Conservation (phyloP, 768 basidiomycete species). For the Auriculariales sp. region DNA sequence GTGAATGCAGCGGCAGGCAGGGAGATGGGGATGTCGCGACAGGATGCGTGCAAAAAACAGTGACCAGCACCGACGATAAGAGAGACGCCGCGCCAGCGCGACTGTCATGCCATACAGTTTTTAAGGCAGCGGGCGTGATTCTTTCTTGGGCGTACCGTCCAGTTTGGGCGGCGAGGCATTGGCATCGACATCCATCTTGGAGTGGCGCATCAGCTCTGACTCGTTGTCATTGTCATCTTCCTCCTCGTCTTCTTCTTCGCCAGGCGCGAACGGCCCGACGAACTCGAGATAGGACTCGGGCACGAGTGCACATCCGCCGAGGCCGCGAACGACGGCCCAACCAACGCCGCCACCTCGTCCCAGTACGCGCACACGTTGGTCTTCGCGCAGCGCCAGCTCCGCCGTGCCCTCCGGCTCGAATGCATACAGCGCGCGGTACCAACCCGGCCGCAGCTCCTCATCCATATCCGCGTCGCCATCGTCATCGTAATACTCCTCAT, state of each 20-base stretch:
- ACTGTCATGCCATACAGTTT: no score
- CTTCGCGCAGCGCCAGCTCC: conserved; percentile 71
- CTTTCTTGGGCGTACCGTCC: no score
- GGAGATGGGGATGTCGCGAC: no score
- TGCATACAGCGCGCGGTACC: conserved; percentile 64
- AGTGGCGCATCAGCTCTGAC: no score
- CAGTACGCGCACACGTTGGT: conserved; percentile 57
- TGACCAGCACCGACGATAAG: no score
- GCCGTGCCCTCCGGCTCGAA: conserved; percentile 71
- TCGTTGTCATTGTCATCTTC: neutral
- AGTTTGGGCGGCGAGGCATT: no score
- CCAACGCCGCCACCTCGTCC: conserved; percentile 68
- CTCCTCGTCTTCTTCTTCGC: neutral
- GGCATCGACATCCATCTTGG: no score
- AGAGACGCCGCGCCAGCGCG: no score
- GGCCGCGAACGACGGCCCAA: conserved; percentile 50
- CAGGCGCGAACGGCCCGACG: neutral
- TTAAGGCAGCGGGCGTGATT: no score
- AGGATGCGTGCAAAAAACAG: no score
- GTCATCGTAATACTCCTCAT: conserved; percentile 7
- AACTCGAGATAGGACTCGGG: conserved; percentile 63
- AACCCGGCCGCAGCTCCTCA: conserved; percentile 40
- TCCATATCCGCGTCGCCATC: conserved; percentile 9
- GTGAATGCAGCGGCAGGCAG: no score
- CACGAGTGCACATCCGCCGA: conserved; percentile 45